Evolutionary conservation across 805 yeast genomes (phyloP), one percentile per base, ranked within the genome.

Genomic region (Brettanomyces bruxellensis): DNA sequence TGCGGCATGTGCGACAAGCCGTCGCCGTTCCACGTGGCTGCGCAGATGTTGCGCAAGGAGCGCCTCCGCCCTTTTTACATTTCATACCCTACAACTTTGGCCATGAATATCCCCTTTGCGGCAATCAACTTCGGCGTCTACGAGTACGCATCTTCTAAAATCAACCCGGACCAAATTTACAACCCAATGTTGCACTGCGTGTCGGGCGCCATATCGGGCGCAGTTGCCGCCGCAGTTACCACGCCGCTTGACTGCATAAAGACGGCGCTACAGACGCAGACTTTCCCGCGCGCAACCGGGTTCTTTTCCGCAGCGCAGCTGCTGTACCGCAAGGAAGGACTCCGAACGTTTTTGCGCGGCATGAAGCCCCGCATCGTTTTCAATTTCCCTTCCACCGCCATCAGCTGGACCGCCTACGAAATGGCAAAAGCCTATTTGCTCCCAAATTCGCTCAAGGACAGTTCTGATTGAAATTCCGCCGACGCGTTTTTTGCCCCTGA

Each of bases 391-490:
- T 81, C 95, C 41, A 91, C 98, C 7, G 98, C 98, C 22, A 89
- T 91, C 51, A 82, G 95, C 53, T 91, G 98, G 98, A 91, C 98
- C 1, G 87, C 95, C 25, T 91, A 91, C 65, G 99, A 91, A 64
- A 86, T 90, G 91, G 97, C 96, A 40, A 91, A 91, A 67, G 82
- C 78, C 54, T 72, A 83, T 53, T 65, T 82, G 57, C 61, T 75
- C 34, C 48, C 45, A 12, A 23, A 13, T 11, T 25, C 34, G 28
- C 32, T 28, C 32, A 28, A 28, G 32, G 32, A 28, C 32, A 28
- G 11, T 9, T 28, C 9, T 7, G 32, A 18, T 18, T 18, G 18
- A 18, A 18, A 18, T 18, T 18, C 18, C 18, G 18, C 18, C 18
- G 18, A 18, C 18, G 18, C 32, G 32, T 28, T 28, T 28, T 28